Evolutionary conservation across 345 rosid species (phyloP).

Genomic region (Schrenkiella parvula): DNA sequence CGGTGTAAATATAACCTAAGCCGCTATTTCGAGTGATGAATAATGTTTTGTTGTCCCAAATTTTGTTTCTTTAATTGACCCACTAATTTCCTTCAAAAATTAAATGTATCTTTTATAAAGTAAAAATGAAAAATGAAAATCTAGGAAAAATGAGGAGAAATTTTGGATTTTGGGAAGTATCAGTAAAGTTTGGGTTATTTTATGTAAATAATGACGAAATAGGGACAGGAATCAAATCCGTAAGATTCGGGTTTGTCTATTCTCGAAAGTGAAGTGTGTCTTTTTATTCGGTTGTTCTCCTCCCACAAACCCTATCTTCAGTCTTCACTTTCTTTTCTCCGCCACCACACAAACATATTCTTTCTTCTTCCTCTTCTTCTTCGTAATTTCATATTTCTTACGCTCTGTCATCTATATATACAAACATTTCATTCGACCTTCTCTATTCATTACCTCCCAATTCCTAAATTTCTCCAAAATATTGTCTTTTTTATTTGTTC

Average conservation of each 20-base stretch:
- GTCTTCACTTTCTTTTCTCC: slow-evolving; percentile 17
- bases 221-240: neutral
- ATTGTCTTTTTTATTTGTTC: neutral
- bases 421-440: slow-evolving; percentile 9
- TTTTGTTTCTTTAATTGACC: neutral
- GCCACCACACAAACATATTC: slow-evolving; percentile 27
- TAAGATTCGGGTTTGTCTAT: slow-evolving; percentile 7
- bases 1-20: neutral
- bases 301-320: slow-evolving; percentile 24
- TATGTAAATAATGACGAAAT: neutral
- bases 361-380: neutral
- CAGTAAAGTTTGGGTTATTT: neutral
- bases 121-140: neutral
- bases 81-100: neutral
- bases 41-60: neutral
- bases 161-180: neutral
- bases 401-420: neutral
- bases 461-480: neutral
- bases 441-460: neutral
- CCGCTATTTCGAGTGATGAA: neutral
- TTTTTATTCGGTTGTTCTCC: slow-evolving; percentile 9
- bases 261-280: neutral
- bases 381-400: neutral
- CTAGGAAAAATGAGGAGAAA: neutral
- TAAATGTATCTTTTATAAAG: neutral